Evolutionary conservation across 2,329 filamentous ascomycete genomes (phyloP).

Genomic region (Sordariomycetes sp.): DNA sequence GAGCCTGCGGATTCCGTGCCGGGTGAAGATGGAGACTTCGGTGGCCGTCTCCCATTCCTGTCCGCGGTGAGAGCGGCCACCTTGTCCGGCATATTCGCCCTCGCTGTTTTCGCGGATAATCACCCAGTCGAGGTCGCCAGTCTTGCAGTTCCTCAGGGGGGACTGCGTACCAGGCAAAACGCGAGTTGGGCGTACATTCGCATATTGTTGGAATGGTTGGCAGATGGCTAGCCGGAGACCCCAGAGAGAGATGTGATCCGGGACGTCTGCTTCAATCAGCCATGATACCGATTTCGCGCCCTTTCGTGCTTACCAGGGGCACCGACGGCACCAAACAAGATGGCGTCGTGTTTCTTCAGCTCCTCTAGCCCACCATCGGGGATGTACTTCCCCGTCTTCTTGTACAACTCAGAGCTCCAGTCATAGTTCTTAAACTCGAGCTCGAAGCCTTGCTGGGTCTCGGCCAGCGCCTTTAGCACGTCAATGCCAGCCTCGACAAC

Average conservation of each 20-base stretch:
- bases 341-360: conserved; percentile 40
- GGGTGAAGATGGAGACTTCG: conserved; percentile 54
- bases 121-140: conserved; percentile 54
- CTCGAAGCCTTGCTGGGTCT: conserved; percentile 45
- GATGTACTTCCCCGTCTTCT: conserved; percentile 48
- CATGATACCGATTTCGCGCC: not conserved
- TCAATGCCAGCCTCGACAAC: conserved; percentile 52
- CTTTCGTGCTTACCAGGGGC: conserved; percentile 30
- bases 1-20: conserved; percentile 47
- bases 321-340: conserved; percentile 56
- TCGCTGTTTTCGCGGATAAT: conserved; percentile 60
- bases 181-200: conserved; percentile 54
- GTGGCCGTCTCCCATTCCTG: conserved; percentile 52
- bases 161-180: conserved; percentile 52
- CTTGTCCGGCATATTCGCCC: conserved; percentile 57
- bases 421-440: conserved; percentile 52
- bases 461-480: conserved; percentile 46
- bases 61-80: conserved; percentile 50
- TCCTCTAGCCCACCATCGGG: conserved; percentile 20
- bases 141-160: conserved; percentile 39
- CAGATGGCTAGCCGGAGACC: conserved; percentile 54
- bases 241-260: conserved; percentile 60
- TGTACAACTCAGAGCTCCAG: conserved; percentile 42
- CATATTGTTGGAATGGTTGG: conserved; percentile 56
- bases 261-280: conserved; percentile 34